Percentiles rank a stretch among this genome's conserved stretches.
These are phyloP conservation scores for Aechmea fasciata DNA, from an alignment of 176 grass and related monocot genomes.

Conservation along the genomic window DNA sequence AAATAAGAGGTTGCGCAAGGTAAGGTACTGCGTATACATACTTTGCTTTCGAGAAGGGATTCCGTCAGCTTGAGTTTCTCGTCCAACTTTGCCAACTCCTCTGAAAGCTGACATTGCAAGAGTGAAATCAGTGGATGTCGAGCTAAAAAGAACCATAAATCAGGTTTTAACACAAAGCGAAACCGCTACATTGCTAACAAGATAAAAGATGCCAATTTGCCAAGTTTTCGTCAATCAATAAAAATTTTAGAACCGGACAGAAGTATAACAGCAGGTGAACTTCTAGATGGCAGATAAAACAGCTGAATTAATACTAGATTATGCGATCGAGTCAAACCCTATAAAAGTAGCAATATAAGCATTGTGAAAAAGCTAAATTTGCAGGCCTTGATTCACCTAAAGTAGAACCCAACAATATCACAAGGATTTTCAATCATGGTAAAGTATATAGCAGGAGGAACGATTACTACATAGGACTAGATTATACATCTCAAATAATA, in stretches of 20 bases:
- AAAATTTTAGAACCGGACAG: too few relatives aligned
- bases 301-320: neutral
- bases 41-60: conserved; percentile 56
- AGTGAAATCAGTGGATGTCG: conserved; percentile 12
- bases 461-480: neutral
- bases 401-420: neutral
- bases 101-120: conserved; percentile 40
- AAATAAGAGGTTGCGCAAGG: neutral
- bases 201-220: neutral
- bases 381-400: neutral
- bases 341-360: too few relatives aligned
- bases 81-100: conserved; percentile 66
- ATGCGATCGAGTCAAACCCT: too few relatives aligned
- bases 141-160: neutral
- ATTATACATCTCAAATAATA: too few relatives aligned
- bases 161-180: neutral
- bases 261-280: neutral
- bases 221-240: neutral
- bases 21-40: neutral
- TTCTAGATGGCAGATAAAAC: neutral
- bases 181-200: neutral
- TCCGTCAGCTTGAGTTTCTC: conserved; percentile 78
- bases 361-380: neutral
- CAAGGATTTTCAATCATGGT: neutral
- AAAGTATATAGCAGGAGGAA: neutral